These are phyloP conservation scores for Cyclotella sp. DNA, from an alignment of 108 stramenopile species.

Conservation along the genomic window DNA sequence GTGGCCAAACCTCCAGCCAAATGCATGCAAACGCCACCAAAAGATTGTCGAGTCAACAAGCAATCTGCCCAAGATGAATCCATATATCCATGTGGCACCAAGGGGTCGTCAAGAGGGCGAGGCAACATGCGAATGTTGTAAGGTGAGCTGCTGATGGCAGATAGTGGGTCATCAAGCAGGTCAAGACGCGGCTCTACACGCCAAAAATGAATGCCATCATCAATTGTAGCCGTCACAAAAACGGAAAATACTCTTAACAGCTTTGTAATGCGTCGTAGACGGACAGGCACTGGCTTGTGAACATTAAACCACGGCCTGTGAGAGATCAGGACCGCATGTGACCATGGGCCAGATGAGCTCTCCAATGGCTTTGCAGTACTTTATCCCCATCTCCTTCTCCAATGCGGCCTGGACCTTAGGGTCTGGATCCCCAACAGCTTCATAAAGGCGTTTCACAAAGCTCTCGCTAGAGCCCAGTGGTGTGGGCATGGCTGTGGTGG, in stretches of 20 bases:
- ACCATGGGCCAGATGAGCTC: neutral
- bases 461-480: too few species aligned
- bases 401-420: neutral
- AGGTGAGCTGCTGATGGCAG: neutral
- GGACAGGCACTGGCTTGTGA: neutral
- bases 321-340: neutral
- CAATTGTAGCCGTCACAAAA: too few species aligned
- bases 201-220: conserved; percentile 32
- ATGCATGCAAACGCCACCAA: conserved; percentile 28
- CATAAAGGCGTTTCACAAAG: neutral
- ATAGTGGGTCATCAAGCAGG: conserved; percentile 14
- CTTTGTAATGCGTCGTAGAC: neutral
- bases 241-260: neutral
- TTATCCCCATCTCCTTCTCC: neutral
- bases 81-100: neutral
- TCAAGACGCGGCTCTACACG: conserved; percentile 10
- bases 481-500: neutral
- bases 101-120: neutral
- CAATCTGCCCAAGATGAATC: neutral
- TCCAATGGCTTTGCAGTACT: neutral
- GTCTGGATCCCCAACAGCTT: neutral
- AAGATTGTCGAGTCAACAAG: conserved; percentile 11
- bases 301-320: neutral
- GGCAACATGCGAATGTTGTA: neutral
- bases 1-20: conserved; percentile 37